Evolutionary conservation across 768 basidiomycete genomes (phyloP).

Genomic region (Albatrellus ellisii): DNA sequence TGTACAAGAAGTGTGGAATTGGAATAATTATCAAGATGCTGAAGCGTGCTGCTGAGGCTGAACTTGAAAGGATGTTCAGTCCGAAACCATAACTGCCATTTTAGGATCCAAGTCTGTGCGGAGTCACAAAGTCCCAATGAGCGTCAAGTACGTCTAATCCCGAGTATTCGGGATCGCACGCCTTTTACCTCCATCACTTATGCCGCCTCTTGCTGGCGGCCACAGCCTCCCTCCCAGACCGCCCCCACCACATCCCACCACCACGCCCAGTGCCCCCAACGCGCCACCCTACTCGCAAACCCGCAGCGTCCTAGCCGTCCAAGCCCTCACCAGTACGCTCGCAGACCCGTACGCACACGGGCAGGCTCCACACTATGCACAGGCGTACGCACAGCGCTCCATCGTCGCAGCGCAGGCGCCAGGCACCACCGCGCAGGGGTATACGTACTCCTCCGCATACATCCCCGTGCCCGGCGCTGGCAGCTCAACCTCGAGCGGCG

Average conservation of each 20-base stretch:
- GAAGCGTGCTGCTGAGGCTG: too few relatives aligned
- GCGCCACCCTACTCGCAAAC: background rate
- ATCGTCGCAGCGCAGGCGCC: conserved; percentile 4
- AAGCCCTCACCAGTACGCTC: conserved; percentile 16
- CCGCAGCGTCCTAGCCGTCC: conserved; percentile 11
- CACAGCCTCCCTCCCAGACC: background rate
- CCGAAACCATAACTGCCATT: too few relatives aligned
- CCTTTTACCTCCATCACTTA: too few relatives aligned
- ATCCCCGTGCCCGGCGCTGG: conserved; percentile 4
- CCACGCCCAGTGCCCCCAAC: background rate
- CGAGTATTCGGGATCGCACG: too few relatives aligned
- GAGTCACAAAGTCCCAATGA: too few relatives aligned
- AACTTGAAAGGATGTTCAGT: too few relatives aligned
- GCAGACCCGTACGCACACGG: conserved; percentile 18
- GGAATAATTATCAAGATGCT: too few relatives aligned
- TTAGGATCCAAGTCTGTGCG: too few relatives aligned
- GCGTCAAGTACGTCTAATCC: too few relatives aligned
- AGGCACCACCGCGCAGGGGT: conserved; percentile 19
- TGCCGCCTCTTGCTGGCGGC: too few relatives aligned
- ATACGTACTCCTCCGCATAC: conserved; percentile 22
- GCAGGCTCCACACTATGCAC: conserved; percentile 21
- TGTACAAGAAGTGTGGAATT: too few relatives aligned
- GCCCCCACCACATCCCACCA: background rate
- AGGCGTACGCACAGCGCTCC: conserved; percentile 17
- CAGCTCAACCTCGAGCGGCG: background rate